Evolutionary conservation across 768 basidiomycete genomes (phyloP), one percentile per base, ranked within the genome.

Genomic region (Pluteus cervinus): DNA sequence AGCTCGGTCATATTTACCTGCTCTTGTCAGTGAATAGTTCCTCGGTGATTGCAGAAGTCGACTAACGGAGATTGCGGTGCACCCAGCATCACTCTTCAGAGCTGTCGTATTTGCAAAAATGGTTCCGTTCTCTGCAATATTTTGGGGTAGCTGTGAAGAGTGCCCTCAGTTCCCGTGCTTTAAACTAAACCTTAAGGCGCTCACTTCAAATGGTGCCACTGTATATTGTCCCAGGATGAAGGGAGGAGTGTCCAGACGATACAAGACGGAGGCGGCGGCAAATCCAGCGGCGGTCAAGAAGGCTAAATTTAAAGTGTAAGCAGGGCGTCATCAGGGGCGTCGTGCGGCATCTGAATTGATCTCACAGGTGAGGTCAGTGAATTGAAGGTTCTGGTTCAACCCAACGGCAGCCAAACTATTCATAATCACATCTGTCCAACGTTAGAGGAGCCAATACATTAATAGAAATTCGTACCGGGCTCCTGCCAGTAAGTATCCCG

Each of bases 261-360:
- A 78, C 16, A 72, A 48, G 7, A 71, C 65, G 2, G 62, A 60
- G 5, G 75, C 68, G 7, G 70, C 67, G 9, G 76, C 71, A 43
- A 66, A 77, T 9, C 75, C 75, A 6, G 76, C 69, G 6, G 74
- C 75, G 25, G 70, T 65, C 26, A 73, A 51, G 53, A 76, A 77
- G 3, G 65, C 71, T 75, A 43, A 6, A 21, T 14, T 8, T 7
- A 11, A n/a, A 22, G 15, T 22, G 15, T 35, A 16, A 35, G 34
- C 20, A 6, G 11, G 12, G 15, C 10, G 15, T 12, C 8, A 11
- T 10, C 15, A 22, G 11, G n/a, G 16, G 29, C 6, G n/a, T 18
- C 29, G 36, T 34, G 23, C 36, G 12, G 20, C 14, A n/a, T n/a
- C n/a, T n/a, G n/a, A n/a, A n/a, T n/a, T n/a, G n/a, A 29, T 47